Conservation (phyloP, 768 basidiomycete genomes). For the Pulveroboletus ravenelii region DNA sequence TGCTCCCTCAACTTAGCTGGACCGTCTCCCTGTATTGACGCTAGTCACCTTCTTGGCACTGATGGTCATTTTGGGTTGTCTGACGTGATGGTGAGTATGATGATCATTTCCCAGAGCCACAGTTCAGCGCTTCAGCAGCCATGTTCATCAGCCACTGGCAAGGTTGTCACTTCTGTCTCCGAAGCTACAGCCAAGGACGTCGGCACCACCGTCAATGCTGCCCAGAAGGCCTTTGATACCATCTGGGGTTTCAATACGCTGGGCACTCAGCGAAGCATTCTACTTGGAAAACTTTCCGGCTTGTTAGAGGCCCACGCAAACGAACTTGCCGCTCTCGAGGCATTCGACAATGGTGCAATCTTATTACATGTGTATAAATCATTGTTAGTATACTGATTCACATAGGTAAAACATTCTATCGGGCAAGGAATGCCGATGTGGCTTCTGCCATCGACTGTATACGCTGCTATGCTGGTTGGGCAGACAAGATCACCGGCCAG, state of each 20-base stretch:
- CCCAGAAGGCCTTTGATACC: too few relatives aligned
- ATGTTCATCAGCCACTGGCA: conserved; percentile 50
- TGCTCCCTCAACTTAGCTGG: too few relatives aligned
- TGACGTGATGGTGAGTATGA: too few relatives aligned
- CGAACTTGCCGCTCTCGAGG: conserved; percentile 69
- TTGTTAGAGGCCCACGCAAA: conserved; percentile 59
- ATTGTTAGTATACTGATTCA: background rate
- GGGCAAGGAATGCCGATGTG: conserved; percentile 49
- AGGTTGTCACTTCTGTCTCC: conserved; percentile 49
- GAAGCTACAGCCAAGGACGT: conserved; percentile 68
- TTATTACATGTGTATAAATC: background rate
- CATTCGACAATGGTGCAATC: too few relatives aligned
- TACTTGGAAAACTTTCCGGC: conserved; percentile 60
- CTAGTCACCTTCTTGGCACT: too few relatives aligned
- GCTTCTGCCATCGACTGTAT: conserved; percentile 33
- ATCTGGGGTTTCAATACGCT: conserved; percentile 69
- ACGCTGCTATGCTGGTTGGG: conserved; percentile 86
- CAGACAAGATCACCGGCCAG: conserved; percentile 79
- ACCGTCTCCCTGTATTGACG: too few relatives aligned
- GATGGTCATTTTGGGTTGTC: too few relatives aligned
- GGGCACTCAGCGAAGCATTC: conserved; percentile 46
- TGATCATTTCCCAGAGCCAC: too few relatives aligned
- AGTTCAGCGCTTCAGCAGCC: too few relatives aligned
- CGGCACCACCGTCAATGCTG: conserved; percentile 67
- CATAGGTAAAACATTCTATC: conserved; percentile 50